Conservation (phyloP, 306 rosid genomes). For the Alnus rubra region DNA sequence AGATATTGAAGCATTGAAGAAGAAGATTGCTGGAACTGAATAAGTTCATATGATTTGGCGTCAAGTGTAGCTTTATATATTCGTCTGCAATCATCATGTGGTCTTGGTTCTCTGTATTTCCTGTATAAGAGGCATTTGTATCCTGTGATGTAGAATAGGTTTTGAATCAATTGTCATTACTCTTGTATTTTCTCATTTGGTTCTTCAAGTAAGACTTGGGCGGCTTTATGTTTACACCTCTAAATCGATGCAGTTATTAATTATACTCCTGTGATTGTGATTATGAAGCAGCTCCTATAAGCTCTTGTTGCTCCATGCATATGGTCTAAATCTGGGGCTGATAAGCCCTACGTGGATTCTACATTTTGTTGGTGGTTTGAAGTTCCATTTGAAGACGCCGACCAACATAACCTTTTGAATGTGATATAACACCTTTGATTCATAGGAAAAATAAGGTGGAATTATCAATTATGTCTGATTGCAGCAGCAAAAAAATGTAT, state of each 20-base stretch:
- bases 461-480: too few relatives aligned
- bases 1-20: constrained; percentile 81
- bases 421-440: too few relatives aligned
- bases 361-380: too few relatives aligned
- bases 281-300: constrained; percentile 61
- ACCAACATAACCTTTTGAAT: too few relatives aligned
- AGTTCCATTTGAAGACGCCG: too few relatives aligned
- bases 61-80: constrained; percentile 28
- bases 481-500: not conserved
- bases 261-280: too few relatives aligned
- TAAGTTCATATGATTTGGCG: constrained; percentile 33
- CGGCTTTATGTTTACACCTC: constrained; percentile 36
- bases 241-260: constrained; percentile 22
- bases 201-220: constrained; percentile 43
- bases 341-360: too few relatives aligned
- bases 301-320: not conserved
- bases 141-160: constrained; percentile 56
- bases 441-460: too few relatives aligned
- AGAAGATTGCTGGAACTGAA: constrained; percentile 92
- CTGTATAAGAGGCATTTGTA: constrained; percentile 56
- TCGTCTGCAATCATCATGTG: constrained; percentile 32
- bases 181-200: constrained; percentile 39
- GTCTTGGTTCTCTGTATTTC: constrained; percentile 41
- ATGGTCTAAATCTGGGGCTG: too few relatives aligned
- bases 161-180: constrained; percentile 33